A percentile compares a stretch with the other conserved stretches of the same genome.
Conservation (phyloP, 139 green algal species). For the Tetradesmus obliquus region DNA sequence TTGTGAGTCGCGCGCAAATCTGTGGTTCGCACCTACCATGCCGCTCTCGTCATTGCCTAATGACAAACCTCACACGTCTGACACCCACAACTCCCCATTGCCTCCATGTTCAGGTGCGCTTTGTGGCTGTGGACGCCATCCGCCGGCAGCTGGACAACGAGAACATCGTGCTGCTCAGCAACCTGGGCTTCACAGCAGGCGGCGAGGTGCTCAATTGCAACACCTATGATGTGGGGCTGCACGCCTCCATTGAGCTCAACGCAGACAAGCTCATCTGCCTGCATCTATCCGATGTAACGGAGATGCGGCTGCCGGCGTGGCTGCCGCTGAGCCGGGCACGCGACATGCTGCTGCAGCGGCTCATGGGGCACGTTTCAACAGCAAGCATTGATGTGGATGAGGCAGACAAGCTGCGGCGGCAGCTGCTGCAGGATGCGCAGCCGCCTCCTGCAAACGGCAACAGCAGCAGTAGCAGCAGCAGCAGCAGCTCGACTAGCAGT, state of each 20-base stretch:
- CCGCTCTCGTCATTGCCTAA: no score
- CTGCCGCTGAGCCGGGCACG: constrained; percentile 82
- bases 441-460: background rate
- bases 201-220: constrained; percentile 98
- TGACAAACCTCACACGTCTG: no score
- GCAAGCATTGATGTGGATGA: constrained; percentile 38
- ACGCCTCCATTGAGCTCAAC: constrained; percentile 73
- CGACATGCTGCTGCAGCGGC: constrained; percentile 66
- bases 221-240: constrained; percentile 88
- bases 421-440: constrained; percentile 36
- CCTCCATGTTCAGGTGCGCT: constrained; percentile 72
- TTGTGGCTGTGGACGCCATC: constrained; percentile 83
- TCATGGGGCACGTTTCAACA: constrained; percentile 53
- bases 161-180: constrained; percentile 93
- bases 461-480: constrained; percentile 3
- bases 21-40: no score
- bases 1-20: no score
- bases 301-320: constrained; percentile 80
- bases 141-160: constrained; percentile 81
- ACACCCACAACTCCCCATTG: background rate
- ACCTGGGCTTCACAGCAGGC: constrained; percentile 81
- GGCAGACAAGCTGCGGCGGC: constrained; percentile 39
- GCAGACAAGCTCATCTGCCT: constrained; percentile 97
- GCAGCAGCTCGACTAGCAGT: constrained; percentile 1
- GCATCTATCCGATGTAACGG: constrained; percentile 73